Percentiles rank a stretch among this genome's conserved stretches.
phyloP scores from a whole-genome alignment of 495 filamentous ascomycete species.

The Evernia prunastri region DNA sequence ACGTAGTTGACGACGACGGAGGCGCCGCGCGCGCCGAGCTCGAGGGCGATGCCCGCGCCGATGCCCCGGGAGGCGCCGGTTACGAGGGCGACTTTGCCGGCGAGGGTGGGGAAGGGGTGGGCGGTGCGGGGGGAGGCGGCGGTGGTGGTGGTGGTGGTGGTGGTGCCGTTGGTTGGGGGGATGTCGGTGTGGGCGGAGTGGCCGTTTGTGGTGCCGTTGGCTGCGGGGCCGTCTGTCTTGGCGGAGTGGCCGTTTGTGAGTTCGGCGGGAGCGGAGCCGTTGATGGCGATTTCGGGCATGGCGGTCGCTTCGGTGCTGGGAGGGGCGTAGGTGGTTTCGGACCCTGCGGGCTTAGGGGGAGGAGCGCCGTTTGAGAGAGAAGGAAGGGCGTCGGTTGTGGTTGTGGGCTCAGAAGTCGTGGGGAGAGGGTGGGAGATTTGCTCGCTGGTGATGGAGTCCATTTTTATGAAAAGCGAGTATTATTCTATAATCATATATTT shows the following conservation, averaged over 20 bases:
- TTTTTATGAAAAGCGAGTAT: background rate
- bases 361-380: background rate
- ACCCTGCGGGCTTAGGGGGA: background rate
- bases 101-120: slow-evolving; percentile 37
- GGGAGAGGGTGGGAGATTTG: background rate
- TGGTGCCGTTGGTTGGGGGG: no score
- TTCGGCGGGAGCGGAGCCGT: no score
- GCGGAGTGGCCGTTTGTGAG: no score
- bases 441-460: background rate
- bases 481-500: background rate
- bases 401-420: background rate
- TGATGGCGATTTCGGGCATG: background rate
- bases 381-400: background rate
- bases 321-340: background rate
- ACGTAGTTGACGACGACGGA: slow-evolving; percentile 75
- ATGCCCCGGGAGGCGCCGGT: slow-evolving; percentile 70
- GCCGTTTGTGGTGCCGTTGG: background rate
- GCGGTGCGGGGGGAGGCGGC: slow-evolving; percentile 1
- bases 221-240: no score
- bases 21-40: slow-evolving; percentile 65
- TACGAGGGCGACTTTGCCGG: slow-evolving; percentile 66
- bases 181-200: no score
- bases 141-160: background rate
- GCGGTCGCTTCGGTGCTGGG: background rate
- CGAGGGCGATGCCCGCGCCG: slow-evolving; percentile 66